Base-by-base conservation (phyloP, 345 rosid genomes). In the Gossypium thurberi region DNA sequence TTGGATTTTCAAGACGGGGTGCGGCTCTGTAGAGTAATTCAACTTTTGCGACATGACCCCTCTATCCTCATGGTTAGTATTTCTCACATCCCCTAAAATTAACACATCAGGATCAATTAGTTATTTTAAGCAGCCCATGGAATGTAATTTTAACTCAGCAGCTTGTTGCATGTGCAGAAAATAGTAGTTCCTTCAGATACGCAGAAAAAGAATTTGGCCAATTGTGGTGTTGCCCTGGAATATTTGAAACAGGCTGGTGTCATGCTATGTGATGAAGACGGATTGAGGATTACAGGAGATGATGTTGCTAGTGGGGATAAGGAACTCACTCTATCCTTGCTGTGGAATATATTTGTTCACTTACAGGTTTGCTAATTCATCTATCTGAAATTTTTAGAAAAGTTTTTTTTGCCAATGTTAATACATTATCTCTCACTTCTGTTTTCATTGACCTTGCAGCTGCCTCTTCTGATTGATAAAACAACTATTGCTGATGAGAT, bases 1-100 rank as follows among this genome's bases (percentile, higher is more conserved):
- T 81, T 37, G 60, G 97, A 94, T 82, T 90, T 94, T 69, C 97
- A 92, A 83, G 97, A 94, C 81, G 98, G 98, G 26, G 84, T 92
- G 79, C 85, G 93, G 76, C 89, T 94, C 17, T 85, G 95, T 76
- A 85, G 98, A 89, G 91, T 89, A 58, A 84, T 89, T 74, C 96
- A 94, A 77, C 92, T 94, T 67, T 80, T 94, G 77, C 84, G 76
- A 80, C 95, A 92, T 70, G 97, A 92, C 67, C 52, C 95, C 26
- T 92, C 95, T 21, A 87, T 94, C 81, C 88, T 94, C 61, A 69
- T 65, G 95, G 98, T 94, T 79, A 72, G 90, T 65, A 62, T 75
- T 51, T 58, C 28, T 72, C 17, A 18, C 46, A 46, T 73, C 8
- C 11, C n/a, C 23, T 44, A 9, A 67, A 43, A 14, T 59, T 28